Conservation (phyloP, 306 rosid species). For the Medicago truncatula region DNA sequence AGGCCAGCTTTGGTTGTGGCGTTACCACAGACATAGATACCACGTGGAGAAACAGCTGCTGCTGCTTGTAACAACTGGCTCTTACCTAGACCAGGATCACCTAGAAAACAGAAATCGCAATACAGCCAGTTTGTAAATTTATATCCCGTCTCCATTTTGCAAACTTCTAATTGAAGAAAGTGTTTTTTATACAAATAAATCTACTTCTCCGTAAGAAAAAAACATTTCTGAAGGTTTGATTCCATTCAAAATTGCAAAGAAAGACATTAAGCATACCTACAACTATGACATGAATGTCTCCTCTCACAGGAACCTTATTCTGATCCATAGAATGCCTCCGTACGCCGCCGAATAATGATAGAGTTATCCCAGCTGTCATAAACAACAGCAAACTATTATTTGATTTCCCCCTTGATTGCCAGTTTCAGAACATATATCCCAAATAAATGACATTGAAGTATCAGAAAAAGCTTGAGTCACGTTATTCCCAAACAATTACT, state of each 20-base stretch:
- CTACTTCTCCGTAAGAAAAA: slow-evolving; percentile 29
- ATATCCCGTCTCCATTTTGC: not conserved
- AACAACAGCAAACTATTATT: slow-evolving; percentile 41
- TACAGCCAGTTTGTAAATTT: slow-evolving; percentile 22
- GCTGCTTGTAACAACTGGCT: slow-evolving; percentile 97
- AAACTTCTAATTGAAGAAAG: slow-evolving; percentile 28
- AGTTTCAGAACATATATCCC: slow-evolving; percentile 28
- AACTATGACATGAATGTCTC: slow-evolving; percentile 90
- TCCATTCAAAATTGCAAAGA: slow-evolving; percentile 41
- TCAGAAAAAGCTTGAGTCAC: slow-evolving; percentile 7
- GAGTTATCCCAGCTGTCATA: slow-evolving; percentile 81
- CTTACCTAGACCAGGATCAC: slow-evolving; percentile 97
- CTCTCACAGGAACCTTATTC: slow-evolving; percentile 97
- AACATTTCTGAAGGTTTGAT: slow-evolving; percentile 30
- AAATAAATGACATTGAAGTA: slow-evolving; percentile 23
- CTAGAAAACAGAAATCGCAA: slow-evolving; percentile 54
- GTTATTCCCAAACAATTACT: slow-evolving; percentile 30
- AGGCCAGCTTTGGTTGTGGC: slow-evolving; percentile 94
- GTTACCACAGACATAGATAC: slow-evolving; percentile 96
- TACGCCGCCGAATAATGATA: slow-evolving; percentile 89
- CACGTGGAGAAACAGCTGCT: slow-evolving; percentile 87
- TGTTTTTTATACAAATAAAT: slow-evolving; percentile 30
- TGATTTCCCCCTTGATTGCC: slow-evolving; percentile 12
- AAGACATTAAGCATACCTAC: slow-evolving; percentile 72
- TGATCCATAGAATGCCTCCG: slow-evolving; percentile 83